Conservation (phyloP, 2,329 filamentous ascomycete species). For the Fusarium sp. region DNA sequence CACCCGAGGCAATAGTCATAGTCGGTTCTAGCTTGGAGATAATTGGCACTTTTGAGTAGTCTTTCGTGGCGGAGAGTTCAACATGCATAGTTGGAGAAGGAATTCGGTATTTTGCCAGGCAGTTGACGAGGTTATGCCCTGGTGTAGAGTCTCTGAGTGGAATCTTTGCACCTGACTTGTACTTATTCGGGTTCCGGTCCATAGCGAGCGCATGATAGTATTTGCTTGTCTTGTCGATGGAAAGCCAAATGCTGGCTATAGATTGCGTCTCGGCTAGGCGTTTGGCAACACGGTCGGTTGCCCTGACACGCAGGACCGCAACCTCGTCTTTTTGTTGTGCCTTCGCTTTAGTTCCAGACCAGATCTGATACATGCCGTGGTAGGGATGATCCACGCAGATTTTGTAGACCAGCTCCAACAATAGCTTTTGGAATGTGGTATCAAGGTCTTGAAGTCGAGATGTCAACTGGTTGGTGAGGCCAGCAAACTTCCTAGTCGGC, state of each 20-base stretch:
- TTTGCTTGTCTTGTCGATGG: conserved; percentile 81
- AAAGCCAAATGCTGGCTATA: conserved; percentile 74
- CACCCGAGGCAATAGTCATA: conserved; percentile 89
- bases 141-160: conserved; percentile 74
- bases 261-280: conserved; percentile 68
- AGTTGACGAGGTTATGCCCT: conserved; percentile 74
- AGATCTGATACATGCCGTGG: conserved; percentile 97
- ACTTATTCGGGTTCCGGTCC: conserved; percentile 74
- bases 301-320: conserved; percentile 79
- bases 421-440: conserved; percentile 81
- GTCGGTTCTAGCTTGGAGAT: conserved; percentile 79
- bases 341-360: conserved; percentile 81
- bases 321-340: conserved; percentile 80
- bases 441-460: conserved; percentile 86
- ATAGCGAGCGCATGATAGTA: conserved; percentile 75
- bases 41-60: conserved; percentile 84
- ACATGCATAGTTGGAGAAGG: conserved; percentile 93
- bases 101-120: conserved; percentile 76
- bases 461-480: conserved; percentile 94
- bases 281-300: conserved; percentile 78
- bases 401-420: conserved; percentile 81
- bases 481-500: conserved; percentile 91
- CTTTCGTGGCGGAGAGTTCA: conserved; percentile 77
- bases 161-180: conserved; percentile 78
- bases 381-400: conserved; percentile 96